Percentiles rank a stretch among this genome's conserved stretches.
These are phyloP conservation scores for Melastoma candidum DNA, from an alignment of 441 rosid species.

Conservation along the genomic window DNA sequence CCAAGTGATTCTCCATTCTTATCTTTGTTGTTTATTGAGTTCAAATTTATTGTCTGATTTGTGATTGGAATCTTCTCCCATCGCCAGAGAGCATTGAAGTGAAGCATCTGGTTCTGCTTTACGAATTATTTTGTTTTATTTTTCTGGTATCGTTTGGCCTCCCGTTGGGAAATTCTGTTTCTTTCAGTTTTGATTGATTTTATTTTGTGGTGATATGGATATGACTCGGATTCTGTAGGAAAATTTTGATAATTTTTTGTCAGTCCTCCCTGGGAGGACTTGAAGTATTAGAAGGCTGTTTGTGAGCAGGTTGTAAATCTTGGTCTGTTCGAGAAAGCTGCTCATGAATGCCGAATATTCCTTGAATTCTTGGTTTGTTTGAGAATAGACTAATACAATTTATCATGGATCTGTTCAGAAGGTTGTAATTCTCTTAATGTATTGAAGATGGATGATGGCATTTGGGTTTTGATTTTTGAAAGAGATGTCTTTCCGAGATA, in stretches of 20 bases:
- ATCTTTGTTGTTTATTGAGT: not conserved
- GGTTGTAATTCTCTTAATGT: too few relatives aligned
- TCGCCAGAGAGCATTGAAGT: too few relatives aligned
- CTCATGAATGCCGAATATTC: not conserved
- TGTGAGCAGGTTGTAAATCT: conserved; percentile 47
- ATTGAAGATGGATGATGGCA: conserved; percentile 1
- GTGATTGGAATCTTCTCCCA: too few relatives aligned
- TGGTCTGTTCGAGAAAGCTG: too few relatives aligned
- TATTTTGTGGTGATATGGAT: not conserved
- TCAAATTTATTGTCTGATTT: not conserved
- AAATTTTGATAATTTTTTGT: conserved; percentile 88
- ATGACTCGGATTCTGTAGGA: conserved; percentile 49
- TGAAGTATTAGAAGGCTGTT: conserved; percentile 68
- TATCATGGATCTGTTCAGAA: too few relatives aligned
- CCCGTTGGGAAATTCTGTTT: too few relatives aligned
- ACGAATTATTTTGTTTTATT: too few relatives aligned
- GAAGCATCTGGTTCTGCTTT: too few relatives aligned
- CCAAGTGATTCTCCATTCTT: conserved; percentile 31
- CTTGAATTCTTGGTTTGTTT: not conserved
- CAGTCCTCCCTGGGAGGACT: conserved; percentile 85
- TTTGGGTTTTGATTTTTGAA: conserved; percentile 2
- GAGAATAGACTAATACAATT: too few relatives aligned
- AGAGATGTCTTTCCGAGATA: conserved; percentile 6
- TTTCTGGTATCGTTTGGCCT: too few relatives aligned
- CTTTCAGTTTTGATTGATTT: too few relatives aligned